phyloP scores from a whole-genome alignment of 805 yeast species.

The Sugiyamaella boreocaroliniensis region DNA sequence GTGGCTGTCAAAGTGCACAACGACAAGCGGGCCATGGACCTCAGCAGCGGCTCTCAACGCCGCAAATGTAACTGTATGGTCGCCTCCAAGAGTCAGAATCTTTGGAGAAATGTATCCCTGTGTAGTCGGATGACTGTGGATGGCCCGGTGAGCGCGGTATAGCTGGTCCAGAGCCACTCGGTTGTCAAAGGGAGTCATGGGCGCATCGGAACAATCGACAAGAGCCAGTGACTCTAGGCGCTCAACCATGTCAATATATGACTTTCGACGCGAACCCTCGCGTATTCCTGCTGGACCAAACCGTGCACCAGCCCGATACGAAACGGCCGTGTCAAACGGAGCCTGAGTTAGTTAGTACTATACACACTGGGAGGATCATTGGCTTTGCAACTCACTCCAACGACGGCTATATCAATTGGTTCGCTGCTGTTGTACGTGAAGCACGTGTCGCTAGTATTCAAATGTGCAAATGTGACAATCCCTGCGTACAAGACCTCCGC shows the following conservation, averaged over 20 bases:
- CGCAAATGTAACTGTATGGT: slow-evolving; percentile 67
- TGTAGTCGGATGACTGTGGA: slow-evolving; percentile 24
- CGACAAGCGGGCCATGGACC: slow-evolving; percentile 55
- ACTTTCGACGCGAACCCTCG: slow-evolving; percentile 37
- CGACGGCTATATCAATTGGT: slow-evolving; percentile 58
- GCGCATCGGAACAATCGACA: slow-evolving; percentile 62
- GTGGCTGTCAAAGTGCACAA: slow-evolving; percentile 68
- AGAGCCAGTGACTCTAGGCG: slow-evolving; percentile 9
- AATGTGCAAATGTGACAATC: slow-evolving; percentile 53
- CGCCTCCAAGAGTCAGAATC: slow-evolving; percentile 68
- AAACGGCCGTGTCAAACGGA: slow-evolving; percentile 76
- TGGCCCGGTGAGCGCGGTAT: slow-evolving; percentile 43
- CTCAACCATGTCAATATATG: neutral
- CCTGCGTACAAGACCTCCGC: slow-evolving; percentile 23
- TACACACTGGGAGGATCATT: too few species aligned
- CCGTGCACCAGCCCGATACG: slow-evolving; percentile 73
- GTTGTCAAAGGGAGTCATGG: slow-evolving; percentile 60
- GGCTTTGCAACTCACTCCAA: slow-evolving; percentile 51
- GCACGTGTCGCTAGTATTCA: slow-evolving; percentile 54
- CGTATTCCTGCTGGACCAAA: slow-evolving; percentile 55
- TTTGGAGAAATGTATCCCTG: slow-evolving; percentile 41
- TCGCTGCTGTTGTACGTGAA: slow-evolving; percentile 30
- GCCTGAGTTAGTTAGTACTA: slow-evolving; percentile 32
- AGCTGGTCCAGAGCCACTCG: slow-evolving; percentile 52
- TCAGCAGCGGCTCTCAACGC: slow-evolving; percentile 55